These are phyloP conservation scores for Xylaria curta DNA, from an alignment of 495 filamentous ascomycete species.

Conservation along the genomic window DNA sequence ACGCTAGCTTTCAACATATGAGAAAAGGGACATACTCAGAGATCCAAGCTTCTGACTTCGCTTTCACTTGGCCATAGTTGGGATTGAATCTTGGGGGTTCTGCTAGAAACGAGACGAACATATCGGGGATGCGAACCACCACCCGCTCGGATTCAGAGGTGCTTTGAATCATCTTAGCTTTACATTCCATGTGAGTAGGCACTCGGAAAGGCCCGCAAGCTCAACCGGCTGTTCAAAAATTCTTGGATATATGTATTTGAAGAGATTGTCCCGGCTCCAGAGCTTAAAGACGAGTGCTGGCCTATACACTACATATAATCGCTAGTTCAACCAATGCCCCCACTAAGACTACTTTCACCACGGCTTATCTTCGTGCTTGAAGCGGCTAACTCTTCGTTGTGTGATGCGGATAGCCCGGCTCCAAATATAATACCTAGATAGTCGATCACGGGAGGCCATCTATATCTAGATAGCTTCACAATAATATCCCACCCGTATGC, in stretches of 20 bases:
- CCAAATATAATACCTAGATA: neutral
- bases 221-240: neutral
- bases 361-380: neutral
- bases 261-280: neutral
- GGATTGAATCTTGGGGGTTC: conserved; percentile 37
- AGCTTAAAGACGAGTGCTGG: neutral
- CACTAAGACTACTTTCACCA: neutral
- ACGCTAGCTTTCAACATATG: neutral
- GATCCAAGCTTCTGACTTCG: conserved; percentile 16
- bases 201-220: neutral
- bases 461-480: neutral
- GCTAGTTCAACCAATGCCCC: neutral
- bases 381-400: neutral
- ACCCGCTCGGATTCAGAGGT: conserved; percentile 26
- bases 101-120: conserved; percentile 44
- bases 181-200: neutral
- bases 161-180: conserved; percentile 15
- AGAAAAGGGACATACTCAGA: conserved; percentile 11
- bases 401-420: neutral
- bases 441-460: neutral
- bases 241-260: neutral
- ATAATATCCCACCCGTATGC: neutral
- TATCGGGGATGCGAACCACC: conserved; percentile 39
- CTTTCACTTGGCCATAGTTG: conserved; percentile 38
- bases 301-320: neutral